A percentile compares a stretch with the other conserved stretches of the same genome.
Evolutionary conservation across 345 rosid species (phyloP).

Genomic region (Mercurialis annua): DNA sequence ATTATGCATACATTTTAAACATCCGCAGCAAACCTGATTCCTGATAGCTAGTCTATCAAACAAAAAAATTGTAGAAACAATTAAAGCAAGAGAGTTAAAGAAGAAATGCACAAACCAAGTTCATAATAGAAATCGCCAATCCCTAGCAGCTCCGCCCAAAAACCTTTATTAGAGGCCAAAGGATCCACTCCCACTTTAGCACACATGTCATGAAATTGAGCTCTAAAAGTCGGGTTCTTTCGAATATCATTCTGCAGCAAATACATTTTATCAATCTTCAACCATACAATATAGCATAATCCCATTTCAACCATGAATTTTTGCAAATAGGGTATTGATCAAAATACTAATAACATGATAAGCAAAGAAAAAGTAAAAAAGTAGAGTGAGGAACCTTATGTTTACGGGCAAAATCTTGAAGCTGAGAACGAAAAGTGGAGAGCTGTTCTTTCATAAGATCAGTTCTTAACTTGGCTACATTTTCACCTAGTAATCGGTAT

Average conservation of each 20-base stretch:
- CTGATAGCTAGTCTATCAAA: no score
- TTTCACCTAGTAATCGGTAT: slow-evolving; percentile 76
- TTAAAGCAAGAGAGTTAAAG: not conserved
- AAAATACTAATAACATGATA: not conserved
- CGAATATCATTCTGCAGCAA: slow-evolving; percentile 70
- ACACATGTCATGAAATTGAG: slow-evolving; percentile 85
- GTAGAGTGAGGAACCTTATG: slow-evolving; percentile 54
- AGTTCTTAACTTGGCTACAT: slow-evolving; percentile 78
- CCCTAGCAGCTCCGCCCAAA: slow-evolving; percentile 96
- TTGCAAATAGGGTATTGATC: not conserved
- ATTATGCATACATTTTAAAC: no score
- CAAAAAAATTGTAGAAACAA: no score
- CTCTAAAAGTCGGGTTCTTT: slow-evolving; percentile 71
- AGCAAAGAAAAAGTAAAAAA: not conserved
- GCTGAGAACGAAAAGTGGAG: slow-evolving; percentile 80
- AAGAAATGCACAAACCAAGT: slow-evolving; percentile 48
- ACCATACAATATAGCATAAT: not conserved
- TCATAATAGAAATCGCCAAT: slow-evolving; percentile 97
- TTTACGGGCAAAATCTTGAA: slow-evolving; percentile 86
- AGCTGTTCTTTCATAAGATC: slow-evolving; percentile 98
- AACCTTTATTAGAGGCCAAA: slow-evolving; percentile 85
- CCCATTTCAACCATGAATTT: not conserved
- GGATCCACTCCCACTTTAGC: slow-evolving; percentile 98
- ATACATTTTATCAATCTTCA: slow-evolving; percentile 11
- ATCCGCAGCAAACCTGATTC: no score